Evolutionary conservation across 768 basidiomycete species (phyloP).

Genomic region (Myochromella boudieri): DNA sequence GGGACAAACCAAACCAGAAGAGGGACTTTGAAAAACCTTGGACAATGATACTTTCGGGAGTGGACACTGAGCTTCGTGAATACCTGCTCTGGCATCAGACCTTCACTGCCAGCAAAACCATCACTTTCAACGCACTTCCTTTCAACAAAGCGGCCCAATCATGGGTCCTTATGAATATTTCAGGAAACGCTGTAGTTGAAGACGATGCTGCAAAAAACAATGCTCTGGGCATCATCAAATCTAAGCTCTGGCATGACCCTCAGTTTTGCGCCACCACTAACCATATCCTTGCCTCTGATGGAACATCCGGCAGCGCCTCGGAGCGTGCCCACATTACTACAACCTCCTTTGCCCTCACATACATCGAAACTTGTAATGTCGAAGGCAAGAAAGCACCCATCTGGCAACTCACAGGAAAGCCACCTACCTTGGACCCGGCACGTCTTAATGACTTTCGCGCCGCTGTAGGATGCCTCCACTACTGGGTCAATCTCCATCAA

Average conservation of each 20-base stretch:
- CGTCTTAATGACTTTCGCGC: neutral
- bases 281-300: neutral
- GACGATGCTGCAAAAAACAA: too few relatives aligned
- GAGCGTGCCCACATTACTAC: neutral
- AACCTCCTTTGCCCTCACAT: slow-evolving; percentile 1
- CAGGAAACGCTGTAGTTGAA: slow-evolving; percentile 1
- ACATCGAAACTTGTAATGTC: slow-evolving; percentile 2
- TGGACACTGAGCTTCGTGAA: neutral
- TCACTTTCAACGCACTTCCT: too few relatives aligned
- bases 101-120: neutral
- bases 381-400: slow-evolving; percentile 1
- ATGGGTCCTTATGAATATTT: slow-evolving; percentile 4
- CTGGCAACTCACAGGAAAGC: slow-evolving; percentile 8
- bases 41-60: slow-evolving; percentile 3
- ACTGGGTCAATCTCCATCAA: neutral
- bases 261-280: slow-evolving; percentile 1
- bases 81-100: slow-evolving; percentile 6
- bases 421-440: neutral
- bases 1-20: slow-evolving; percentile 1
- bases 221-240: slow-evolving; percentile 3
- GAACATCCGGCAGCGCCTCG: neutral
- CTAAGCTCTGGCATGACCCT: neutral
- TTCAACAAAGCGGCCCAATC: too few relatives aligned
- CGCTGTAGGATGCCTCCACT: neutral
- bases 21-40: neutral